Evolutionary conservation across 371 early-diverging fungal species (phyloP).

Genomic region (Mortierella sp.): DNA sequence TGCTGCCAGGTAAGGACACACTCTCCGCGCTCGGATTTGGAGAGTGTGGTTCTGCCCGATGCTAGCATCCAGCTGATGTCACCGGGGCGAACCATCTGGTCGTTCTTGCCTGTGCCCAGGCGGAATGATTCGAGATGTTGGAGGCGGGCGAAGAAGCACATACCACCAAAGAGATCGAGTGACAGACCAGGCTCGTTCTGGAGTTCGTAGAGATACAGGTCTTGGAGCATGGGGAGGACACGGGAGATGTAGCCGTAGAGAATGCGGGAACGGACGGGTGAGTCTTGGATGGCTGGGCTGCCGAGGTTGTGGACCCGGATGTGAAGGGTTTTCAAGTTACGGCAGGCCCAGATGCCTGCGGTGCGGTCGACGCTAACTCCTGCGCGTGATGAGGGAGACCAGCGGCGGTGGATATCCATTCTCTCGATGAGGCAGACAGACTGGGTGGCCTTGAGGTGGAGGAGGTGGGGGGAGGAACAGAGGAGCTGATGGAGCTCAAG

Average conservation of each 20-base stretch:
- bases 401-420: background rate
- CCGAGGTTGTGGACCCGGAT: constrained; percentile 3
- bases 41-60: background rate
- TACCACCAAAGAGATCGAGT: background rate
- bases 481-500: constrained; percentile 1
- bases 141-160: background rate
- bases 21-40: background rate
- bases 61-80: constrained; percentile 6
- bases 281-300: constrained; percentile 1
- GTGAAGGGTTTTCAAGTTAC: background rate
- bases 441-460: constrained; percentile 4
- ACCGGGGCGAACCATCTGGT: background rate
- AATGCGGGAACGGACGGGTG: background rate
- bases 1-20: background rate
- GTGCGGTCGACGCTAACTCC: background rate
- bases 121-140: background rate
- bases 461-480: background rate
- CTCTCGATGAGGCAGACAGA: background rate
- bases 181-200: background rate
- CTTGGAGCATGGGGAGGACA: background rate
- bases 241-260: constrained; percentile 3
- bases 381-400: background rate
- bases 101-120: background rate
- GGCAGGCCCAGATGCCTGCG: constrained; percentile 2
- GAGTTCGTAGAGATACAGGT: background rate